phyloP scores from a whole-genome alignment of 805 yeast genomes.

The Nakazawaea sp. region DNA sequence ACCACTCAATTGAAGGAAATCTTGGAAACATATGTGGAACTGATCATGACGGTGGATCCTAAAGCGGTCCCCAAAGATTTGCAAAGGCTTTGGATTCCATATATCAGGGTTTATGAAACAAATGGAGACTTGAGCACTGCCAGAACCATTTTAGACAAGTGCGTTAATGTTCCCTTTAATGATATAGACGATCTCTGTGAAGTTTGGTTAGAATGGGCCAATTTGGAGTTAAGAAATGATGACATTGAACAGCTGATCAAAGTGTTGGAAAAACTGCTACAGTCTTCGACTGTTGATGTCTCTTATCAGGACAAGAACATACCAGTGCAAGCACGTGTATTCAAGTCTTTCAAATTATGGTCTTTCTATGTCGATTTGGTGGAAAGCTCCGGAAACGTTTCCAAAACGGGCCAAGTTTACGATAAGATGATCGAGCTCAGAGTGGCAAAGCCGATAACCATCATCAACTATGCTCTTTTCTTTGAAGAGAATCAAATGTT shows the following conservation, averaged over 20 bases:
- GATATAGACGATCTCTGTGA: constrained; percentile 57
- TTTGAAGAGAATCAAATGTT: constrained; percentile 38
- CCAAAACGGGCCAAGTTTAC: constrained; percentile 34
- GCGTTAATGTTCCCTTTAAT: constrained; percentile 64
- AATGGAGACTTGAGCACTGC: constrained; percentile 53
- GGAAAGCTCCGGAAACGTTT: constrained; percentile 45
- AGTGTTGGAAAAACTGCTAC: constrained; percentile 34
- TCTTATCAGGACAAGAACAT: constrained; percentile 31
- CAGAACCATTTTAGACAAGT: constrained; percentile 52
- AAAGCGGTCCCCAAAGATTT: constrained; percentile 39
- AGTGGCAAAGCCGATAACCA: constrained; percentile 60
- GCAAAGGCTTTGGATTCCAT: constrained; percentile 61
- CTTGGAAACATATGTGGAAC: constrained; percentile 53
- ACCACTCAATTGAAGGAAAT: constrained; percentile 32
- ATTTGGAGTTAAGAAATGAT: constrained; percentile 46
- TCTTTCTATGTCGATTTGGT: constrained; percentile 61
- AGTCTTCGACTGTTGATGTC: constrained; percentile 12
- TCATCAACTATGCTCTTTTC: constrained; percentile 61
- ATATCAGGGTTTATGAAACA: constrained; percentile 57
- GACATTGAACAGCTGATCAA: constrained; percentile 37
- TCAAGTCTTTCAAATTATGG: constrained; percentile 66
- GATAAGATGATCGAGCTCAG: constrained; percentile 50
- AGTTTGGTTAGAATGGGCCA: constrained; percentile 73
- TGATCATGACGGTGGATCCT: constrained; percentile 63
- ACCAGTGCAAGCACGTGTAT: constrained; percentile 53